These are phyloP conservation scores for Globisporangium cederbergense DNA, from an alignment of 352 stramenopile species.

Conservation along the genomic window DNA sequence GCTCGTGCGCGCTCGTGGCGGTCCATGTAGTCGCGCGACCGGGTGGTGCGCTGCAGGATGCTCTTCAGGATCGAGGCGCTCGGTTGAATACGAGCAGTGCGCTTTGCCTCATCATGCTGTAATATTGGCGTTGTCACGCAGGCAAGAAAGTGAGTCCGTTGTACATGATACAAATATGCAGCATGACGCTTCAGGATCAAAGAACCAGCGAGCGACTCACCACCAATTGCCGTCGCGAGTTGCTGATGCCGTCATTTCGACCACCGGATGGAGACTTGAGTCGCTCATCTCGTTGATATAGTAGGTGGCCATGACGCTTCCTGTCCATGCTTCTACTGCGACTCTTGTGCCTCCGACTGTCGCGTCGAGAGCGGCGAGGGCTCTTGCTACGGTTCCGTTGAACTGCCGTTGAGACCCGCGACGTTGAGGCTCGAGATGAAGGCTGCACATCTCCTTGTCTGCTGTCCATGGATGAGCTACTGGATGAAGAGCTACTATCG, in stretches of 20 bases:
- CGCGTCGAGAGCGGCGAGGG: neutral
- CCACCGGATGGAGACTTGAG: neutral
- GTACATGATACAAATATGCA: neutral
- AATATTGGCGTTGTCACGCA: neutral
- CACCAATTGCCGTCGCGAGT: neutral
- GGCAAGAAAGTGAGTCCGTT: neutral
- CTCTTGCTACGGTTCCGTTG: neutral
- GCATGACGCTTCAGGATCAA: neutral
- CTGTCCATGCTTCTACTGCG: neutral
- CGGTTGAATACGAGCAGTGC: neutral
- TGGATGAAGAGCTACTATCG: neutral
- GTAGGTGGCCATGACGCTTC: neutral
- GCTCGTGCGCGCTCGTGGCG: constrained; percentile 1
- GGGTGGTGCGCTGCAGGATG: constrained; percentile 9
- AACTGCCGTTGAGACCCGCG: neutral
- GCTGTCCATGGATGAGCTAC: neutral
- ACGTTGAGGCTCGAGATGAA: neutral
- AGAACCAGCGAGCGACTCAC: neutral
- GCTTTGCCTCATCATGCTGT: neutral
- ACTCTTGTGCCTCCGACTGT: neutral
- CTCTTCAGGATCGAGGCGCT: constrained; percentile 3
- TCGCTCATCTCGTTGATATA: neutral
- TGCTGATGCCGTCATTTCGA: neutral
- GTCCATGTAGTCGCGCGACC: constrained; percentile 9
- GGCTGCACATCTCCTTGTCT: neutral